phyloP scores from a whole-genome alignment of 441 rosid species.

The Viola pubescens region DNA sequence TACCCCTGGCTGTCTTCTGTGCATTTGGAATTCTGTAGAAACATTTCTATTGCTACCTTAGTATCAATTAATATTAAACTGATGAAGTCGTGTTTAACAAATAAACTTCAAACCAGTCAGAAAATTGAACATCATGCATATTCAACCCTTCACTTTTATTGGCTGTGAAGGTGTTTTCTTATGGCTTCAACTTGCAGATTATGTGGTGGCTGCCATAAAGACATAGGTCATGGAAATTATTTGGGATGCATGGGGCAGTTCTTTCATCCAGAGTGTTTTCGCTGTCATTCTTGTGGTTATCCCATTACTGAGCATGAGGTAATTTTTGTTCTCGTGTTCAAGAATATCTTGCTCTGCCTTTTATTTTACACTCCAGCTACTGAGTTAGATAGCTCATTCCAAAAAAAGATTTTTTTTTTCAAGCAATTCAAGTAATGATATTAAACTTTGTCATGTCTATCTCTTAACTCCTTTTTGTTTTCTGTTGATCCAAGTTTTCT shows the following conservation, averaged over 20 bases:
- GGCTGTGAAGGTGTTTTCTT: too few species aligned
- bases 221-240: conserved; percentile 62
- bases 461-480: conserved; percentile 22
- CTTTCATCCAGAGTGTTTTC: conserved; percentile 85
- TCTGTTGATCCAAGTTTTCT: conserved; percentile 67
- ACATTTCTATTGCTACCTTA: too few species aligned
- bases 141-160: too few species aligned
- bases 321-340: conserved; percentile 11
- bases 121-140: too few species aligned
- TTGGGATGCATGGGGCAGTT: conserved; percentile 73
- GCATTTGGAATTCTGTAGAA: too few species aligned
- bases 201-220: conserved; percentile 61
- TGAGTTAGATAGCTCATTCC: too few species aligned
- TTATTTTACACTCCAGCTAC: background rate
- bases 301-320: conserved; percentile 87
- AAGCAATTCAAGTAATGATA: background rate
- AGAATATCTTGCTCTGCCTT: background rate
- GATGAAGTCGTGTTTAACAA: too few species aligned
- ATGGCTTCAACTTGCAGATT: conserved; percentile 31
- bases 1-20: too few species aligned
- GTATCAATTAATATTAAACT: too few species aligned
- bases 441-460: conserved; percentile 2
- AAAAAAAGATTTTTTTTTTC: background rate
- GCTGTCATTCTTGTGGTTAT: conserved; percentile 51
- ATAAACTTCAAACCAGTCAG: too few species aligned